phyloP scores from a whole-genome alignment of 495 filamentous ascomycete genomes.

The Bathelium albidoporum region DNA sequence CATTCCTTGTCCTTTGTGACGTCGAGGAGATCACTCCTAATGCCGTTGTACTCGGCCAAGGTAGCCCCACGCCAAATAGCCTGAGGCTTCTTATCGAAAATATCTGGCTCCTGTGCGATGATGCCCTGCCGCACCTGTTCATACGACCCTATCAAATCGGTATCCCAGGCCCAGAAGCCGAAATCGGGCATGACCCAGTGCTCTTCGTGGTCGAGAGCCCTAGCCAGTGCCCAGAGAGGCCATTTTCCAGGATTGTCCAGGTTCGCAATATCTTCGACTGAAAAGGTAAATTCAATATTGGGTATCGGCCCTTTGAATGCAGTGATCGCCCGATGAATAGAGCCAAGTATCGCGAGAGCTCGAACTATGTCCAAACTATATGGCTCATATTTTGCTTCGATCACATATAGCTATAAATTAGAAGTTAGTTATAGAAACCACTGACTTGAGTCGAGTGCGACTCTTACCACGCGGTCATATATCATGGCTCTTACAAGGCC shows the following conservation, averaged over 20 bases:
- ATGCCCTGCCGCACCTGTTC: slow-evolving; percentile 37
- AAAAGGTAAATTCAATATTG: slow-evolving; percentile 24
- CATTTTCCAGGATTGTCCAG: slow-evolving; percentile 13
- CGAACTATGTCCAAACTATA: not conserved
- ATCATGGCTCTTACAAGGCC: slow-evolving; percentile 19
- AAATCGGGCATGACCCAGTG: slow-evolving; percentile 30
- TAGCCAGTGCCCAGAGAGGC: slow-evolving; percentile 14
- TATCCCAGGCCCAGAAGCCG: slow-evolving; percentile 28
- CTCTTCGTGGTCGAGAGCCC: slow-evolving; percentile 9
- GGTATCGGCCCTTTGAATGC: slow-evolving; percentile 14
- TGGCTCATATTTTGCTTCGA: slow-evolving; percentile 4
- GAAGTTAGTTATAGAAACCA: not conserved
- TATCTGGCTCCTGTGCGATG: slow-evolving; percentile 13
- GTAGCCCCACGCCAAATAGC: slow-evolving; percentile 28
- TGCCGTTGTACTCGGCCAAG: slow-evolving; percentile 15
- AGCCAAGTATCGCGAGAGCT: slow-evolving; percentile 15
- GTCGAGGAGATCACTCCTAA: slow-evolving; percentile 41
- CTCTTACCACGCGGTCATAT: not conserved
- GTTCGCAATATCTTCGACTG: slow-evolving; percentile 18
- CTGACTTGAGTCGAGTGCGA: not conserved
- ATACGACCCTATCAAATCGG: slow-evolving; percentile 10
- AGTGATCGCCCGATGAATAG: slow-evolving; percentile 19
- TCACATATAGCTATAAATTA: slow-evolving; percentile 18
- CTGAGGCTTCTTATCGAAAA: slow-evolving; percentile 18
- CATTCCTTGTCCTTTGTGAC: slow-evolving; percentile 37